These are phyloP conservation scores for Chrysosporium queenslandicum DNA, from an alignment of 2,329 filamentous ascomycete species.

Conservation along the genomic window DNA sequence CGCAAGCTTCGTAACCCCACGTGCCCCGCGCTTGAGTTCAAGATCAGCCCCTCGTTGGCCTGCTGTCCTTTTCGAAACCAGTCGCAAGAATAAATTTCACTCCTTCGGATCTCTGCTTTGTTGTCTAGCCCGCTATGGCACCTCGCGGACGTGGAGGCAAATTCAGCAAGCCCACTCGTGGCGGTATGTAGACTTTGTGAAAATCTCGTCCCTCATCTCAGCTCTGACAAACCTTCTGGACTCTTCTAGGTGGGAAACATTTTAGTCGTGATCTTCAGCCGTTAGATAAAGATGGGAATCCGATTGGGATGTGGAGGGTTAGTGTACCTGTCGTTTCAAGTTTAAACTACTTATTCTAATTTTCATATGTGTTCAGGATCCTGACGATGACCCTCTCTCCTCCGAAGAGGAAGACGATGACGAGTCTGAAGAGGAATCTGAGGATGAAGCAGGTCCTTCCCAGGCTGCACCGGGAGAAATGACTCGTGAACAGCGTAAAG, in stretches of 20 bases:
- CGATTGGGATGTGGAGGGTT: slow-evolving; percentile 76
- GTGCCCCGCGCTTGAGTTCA: slow-evolving; percentile 5
- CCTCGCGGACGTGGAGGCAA: slow-evolving; percentile 75
- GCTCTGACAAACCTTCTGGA: slow-evolving; percentile 3
- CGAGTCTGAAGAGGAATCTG: slow-evolving; percentile 39
- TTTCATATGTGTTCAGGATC: slow-evolving; percentile 24
- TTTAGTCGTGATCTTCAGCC: slow-evolving; percentile 88
- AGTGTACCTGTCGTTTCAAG: not conserved
- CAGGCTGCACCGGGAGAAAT: slow-evolving; percentile 43
- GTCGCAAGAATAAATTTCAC: no score
- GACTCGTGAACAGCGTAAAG: slow-evolving; percentile 79
- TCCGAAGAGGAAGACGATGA: slow-evolving; percentile 47
- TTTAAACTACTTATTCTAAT: not conserved
- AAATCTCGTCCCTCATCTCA: not conserved
- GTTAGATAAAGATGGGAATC: slow-evolving; percentile 78
- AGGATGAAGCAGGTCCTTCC: slow-evolving; percentile 39
- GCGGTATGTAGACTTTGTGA: slow-evolving; percentile 52
- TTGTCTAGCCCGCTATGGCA: slow-evolving; percentile 28
- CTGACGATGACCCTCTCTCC: slow-evolving; percentile 31
- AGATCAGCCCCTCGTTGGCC: not conserved
- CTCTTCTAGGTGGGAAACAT: slow-evolving; percentile 68
- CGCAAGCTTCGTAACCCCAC: not conserved
- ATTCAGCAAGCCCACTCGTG: slow-evolving; percentile 85
- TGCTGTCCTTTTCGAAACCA: not conserved
- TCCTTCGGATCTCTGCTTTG: no score